phyloP scores from a whole-genome alignment of 139 green algal genomes.

The Parachlorella kessleri region DNA sequence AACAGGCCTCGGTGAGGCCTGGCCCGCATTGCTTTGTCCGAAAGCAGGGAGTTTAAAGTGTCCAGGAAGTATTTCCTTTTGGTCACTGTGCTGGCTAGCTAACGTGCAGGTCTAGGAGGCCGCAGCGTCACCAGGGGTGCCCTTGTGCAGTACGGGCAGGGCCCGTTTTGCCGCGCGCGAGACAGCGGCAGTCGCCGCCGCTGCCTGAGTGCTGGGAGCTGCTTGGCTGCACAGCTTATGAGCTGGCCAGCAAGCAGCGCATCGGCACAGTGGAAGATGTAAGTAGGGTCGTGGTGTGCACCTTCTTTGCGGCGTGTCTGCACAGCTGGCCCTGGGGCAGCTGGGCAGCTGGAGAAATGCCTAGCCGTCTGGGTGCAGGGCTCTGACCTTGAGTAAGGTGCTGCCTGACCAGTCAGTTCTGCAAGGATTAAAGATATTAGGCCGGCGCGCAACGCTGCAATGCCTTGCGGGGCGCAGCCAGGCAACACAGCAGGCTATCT shows the following conservation, averaged over 20 bases:
- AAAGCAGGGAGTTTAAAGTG: too few species aligned
- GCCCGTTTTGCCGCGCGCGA: too few species aligned
- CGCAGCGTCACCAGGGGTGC: too few species aligned
- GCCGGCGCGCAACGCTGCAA: not conserved
- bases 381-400: not conserved
- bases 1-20: too few species aligned
- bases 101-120: too few species aligned
- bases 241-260: not conserved
- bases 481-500: not conserved
- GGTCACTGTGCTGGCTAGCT: too few species aligned
- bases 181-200: too few species aligned
- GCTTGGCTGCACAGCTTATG: not conserved
- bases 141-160: too few species aligned
- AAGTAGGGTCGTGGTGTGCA: not conserved
- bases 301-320: not conserved
- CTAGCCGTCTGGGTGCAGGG: not conserved
- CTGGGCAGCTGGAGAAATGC: not conserved
- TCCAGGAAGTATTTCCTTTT: too few species aligned
- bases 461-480: not conserved
- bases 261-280: not conserved
- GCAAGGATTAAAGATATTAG: not conserved
- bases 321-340: too few species aligned
- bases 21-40: too few species aligned
- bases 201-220: too few species aligned
- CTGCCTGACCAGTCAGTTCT: not conserved